Percentiles rank a stretch among this genome's conserved stretches.
Evolutionary conservation across 2,329 filamentous ascomycete species (phyloP).

Genomic region (Triangularia setosa): DNA sequence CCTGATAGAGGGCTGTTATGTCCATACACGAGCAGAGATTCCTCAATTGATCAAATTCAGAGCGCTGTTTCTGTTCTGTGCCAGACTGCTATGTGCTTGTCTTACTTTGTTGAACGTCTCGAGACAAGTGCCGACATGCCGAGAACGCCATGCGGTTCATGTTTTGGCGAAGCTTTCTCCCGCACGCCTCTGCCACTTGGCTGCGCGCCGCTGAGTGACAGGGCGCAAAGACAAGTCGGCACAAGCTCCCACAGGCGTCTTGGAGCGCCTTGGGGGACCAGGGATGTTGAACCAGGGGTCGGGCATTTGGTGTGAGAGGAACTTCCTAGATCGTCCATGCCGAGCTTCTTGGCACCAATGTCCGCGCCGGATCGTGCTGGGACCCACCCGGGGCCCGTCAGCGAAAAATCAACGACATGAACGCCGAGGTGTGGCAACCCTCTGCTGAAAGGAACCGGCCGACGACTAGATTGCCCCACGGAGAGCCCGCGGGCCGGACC

Average conservation of each 20-base stretch:
- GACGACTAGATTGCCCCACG: not conserved
- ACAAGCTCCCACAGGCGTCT: not conserved
- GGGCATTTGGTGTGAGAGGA: not conserved
- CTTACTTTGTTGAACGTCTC: not conserved
- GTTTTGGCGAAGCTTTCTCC: constrained; percentile 2
- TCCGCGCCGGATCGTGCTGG: not conserved
- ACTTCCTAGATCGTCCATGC: constrained; percentile 1
- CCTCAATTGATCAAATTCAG: not conserved
- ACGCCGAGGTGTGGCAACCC: constrained; percentile 12
- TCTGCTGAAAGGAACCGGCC: not conserved
- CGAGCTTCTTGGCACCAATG: constrained; percentile 7
- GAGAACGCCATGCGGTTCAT: not conserved
- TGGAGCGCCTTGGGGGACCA: not conserved
- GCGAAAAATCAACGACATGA: constrained; percentile 1
- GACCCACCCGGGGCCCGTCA: constrained; percentile 2
- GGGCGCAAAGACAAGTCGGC: not conserved
- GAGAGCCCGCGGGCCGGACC: constrained; percentile 3
- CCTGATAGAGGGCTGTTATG: not conserved
- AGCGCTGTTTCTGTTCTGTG: not conserved
- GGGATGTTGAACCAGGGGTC: not conserved
- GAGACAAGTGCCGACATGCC: not conserved
- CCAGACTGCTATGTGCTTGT: not conserved
- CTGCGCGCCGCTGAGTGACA: not conserved
- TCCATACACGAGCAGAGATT: not conserved
- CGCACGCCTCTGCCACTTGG: constrained; percentile 8